Evolutionary conservation across 2,329 filamentous ascomycete genomes (phyloP).

Genomic region (Ophiostoma pallidulum): DNA sequence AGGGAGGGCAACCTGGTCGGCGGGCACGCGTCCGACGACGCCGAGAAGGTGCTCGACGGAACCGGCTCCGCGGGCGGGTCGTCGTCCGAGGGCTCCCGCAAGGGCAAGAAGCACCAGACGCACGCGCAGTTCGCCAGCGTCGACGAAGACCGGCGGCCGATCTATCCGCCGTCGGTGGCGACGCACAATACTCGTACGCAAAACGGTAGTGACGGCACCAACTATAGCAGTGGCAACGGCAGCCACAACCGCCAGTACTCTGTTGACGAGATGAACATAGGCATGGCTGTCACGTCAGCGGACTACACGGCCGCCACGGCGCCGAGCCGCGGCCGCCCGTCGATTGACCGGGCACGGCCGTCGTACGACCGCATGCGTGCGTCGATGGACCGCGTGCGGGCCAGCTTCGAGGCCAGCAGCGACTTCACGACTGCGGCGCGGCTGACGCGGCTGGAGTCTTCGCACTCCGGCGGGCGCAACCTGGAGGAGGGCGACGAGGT

Average conservation of each 20-base stretch:
- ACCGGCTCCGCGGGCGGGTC: conserved; percentile 12
- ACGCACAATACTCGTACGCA: conserved; percentile 77
- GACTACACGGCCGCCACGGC: conserved; percentile 9
- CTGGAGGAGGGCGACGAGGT: background rate
- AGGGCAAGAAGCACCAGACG: conserved; percentile 35
- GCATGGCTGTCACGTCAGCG: conserved; percentile 38
- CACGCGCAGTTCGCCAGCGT: conserved; percentile 53
- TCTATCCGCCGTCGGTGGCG: conserved; percentile 85
- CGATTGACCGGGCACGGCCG: conserved; percentile 61
- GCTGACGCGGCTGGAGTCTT: conserved; percentile 73
- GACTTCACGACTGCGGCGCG: conserved; percentile 89
- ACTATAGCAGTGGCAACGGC: conserved; percentile 43
- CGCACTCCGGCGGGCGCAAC: conserved; percentile 34
- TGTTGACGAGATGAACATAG: conserved; percentile 52
- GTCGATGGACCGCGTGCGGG: conserved; percentile 76
- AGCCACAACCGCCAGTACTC: conserved; percentile 14
- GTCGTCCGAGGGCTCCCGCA: conserved; percentile 51
- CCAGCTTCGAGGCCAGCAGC: conserved; percentile 76
- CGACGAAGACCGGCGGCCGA: conserved; percentile 82
- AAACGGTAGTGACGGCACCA: conserved; percentile 89
- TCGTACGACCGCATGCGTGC: conserved; percentile 82
- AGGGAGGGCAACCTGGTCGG: conserved; percentile 28
- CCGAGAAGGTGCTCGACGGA: conserved; percentile 36
- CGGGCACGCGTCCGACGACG: conserved; percentile 14
- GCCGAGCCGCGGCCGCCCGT: conserved; percentile 22